Conservation (phyloP, 345 rosid genomes). For the Moricandia moricandioides region DNA sequence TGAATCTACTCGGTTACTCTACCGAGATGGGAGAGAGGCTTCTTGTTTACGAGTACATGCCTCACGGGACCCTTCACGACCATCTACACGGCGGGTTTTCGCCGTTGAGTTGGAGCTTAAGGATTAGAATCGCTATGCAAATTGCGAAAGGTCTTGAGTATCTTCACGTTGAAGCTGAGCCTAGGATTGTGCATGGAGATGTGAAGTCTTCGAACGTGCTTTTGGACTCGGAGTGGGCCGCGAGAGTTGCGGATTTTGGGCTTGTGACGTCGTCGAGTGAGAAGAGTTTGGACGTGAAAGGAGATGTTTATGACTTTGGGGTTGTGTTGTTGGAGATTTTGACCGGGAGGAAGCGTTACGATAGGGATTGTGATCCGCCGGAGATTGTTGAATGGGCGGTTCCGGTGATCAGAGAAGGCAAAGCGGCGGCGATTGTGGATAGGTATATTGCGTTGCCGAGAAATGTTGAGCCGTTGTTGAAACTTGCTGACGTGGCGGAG, state of each 20-base stretch:
- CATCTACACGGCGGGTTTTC: constrained; percentile 79
- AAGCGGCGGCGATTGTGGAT: constrained; percentile 66
- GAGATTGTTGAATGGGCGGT: constrained; percentile 70
- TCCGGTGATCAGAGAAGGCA: constrained; percentile 64
- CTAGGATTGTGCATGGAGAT: constrained; percentile 62
- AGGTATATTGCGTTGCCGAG: constrained; percentile 58
- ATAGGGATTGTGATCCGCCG: constrained; percentile 59
- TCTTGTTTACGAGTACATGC: constrained; percentile 84
- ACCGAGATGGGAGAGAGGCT: constrained; percentile 87
- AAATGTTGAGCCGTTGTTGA: constrained; percentile 81
- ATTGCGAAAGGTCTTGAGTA: constrained; percentile 83
- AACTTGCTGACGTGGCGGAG: constrained; percentile 76
- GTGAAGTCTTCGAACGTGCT: constrained; percentile 78
- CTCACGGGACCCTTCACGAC: constrained; percentile 86
- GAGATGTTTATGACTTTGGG: constrained; percentile 72
- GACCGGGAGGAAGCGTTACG: constrained; percentile 80
- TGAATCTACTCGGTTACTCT: constrained; percentile 81
- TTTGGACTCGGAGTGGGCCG: constrained; percentile 84
- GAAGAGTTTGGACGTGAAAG: constrained; percentile 44
- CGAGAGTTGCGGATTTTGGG: constrained; percentile 83
- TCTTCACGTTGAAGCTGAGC: constrained; percentile 69
- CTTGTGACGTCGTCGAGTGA: constrained; percentile 59
- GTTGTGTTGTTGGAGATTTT: constrained; percentile 74
- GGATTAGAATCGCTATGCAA: constrained; percentile 68
- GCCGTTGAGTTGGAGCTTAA: constrained; percentile 64